Percentiles rank a stretch among this genome's conserved stretches.
phyloP scores from a whole-genome alignment of 73 alveolate genomes.

The Urostyla sp. region DNA sequence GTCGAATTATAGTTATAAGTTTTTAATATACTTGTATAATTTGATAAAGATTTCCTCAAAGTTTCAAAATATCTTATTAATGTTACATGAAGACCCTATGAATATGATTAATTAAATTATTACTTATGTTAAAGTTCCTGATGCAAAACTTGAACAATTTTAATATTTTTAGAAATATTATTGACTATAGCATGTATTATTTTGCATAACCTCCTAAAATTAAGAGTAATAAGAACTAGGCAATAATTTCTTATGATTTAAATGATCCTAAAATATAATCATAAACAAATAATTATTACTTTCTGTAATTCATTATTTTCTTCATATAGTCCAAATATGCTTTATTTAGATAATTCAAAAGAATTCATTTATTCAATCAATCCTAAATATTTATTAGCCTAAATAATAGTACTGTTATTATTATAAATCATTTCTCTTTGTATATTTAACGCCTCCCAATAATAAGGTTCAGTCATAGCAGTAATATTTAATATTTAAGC shows the following conservation, averaged over 20 bases:
- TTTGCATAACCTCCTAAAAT: slow-evolving; percentile 6
- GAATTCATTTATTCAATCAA: not conserved
- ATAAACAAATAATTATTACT: not conserved
- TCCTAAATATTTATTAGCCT: too few species aligned
- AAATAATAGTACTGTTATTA: slow-evolving; percentile 14
- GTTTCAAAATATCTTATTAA: slow-evolving; percentile 52
- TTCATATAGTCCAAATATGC: slow-evolving; percentile 38
- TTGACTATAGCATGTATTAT: slow-evolving; percentile 17
- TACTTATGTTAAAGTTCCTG: slow-evolving; percentile 41
- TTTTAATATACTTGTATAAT: not conserved
- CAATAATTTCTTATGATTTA: slow-evolving; percentile 21
- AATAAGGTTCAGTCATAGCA: slow-evolving; percentile 51
- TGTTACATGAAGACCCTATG: slow-evolving; percentile 45
- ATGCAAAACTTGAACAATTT: slow-evolving; percentile 15
- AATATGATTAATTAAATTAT: not conserved
- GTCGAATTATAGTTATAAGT: not conserved
- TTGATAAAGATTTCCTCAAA: not conserved
- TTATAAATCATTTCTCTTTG: slow-evolving; percentile 51
- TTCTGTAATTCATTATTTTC: slow-evolving; percentile 29
- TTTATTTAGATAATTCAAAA: not conserved
- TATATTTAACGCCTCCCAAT: slow-evolving; percentile 47
- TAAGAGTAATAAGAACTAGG: not conserved
- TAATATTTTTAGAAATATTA: not conserved
- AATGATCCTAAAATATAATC: slow-evolving; percentile 20
- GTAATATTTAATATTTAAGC: slow-evolving; percentile 16